Evolutionary conservation across 257 asterid genomes (phyloP).

Genomic region (Forsythia suspensa): DNA sequence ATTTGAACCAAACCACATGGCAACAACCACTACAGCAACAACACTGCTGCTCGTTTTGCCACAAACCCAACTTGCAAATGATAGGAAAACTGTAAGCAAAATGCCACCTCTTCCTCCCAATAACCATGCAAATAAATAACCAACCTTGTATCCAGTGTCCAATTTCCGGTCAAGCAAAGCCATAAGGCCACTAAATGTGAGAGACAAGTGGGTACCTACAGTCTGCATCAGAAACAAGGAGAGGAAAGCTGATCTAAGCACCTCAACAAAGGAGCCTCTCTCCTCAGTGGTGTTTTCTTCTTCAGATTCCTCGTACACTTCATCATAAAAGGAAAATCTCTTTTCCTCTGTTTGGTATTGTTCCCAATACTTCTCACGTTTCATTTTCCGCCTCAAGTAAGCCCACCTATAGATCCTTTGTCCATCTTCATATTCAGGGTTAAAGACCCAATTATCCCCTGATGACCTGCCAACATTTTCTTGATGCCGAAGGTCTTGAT

Average conservation of each 20-base stretch:
- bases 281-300: constrained; percentile 40
- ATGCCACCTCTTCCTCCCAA: constrained; percentile 75
- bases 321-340: constrained; percentile 13
- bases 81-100: constrained; percentile 62
- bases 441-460: constrained; percentile 41
- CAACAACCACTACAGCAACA: constrained; percentile 62
- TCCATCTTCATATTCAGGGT: constrained; percentile 49
- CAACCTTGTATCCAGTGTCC: constrained; percentile 79
- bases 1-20: constrained; percentile 81
- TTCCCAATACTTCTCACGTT: constrained; percentile 48
- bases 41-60: constrained; percentile 80
- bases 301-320: constrained; percentile 34
- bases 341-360: constrained; percentile 26
- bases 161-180: constrained; percentile 67
- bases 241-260: constrained; percentile 65
- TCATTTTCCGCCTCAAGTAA: constrained; percentile 53
- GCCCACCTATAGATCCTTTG: constrained; percentile 71
- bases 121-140: constrained; percentile 66
- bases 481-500: constrained; percentile 47
- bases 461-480: constrained; percentile 36
- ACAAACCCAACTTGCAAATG: constrained; percentile 80
- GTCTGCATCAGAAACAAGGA: constrained; percentile 75
- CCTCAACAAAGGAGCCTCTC: constrained; percentile 65
- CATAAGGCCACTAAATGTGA: constrained; percentile 63
- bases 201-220: constrained; percentile 58